Evolutionary conservation across 176 grass and related monocot species (phyloP), one percentile per base, ranked within the genome.

Genomic region (Saccharum officinarum): DNA sequence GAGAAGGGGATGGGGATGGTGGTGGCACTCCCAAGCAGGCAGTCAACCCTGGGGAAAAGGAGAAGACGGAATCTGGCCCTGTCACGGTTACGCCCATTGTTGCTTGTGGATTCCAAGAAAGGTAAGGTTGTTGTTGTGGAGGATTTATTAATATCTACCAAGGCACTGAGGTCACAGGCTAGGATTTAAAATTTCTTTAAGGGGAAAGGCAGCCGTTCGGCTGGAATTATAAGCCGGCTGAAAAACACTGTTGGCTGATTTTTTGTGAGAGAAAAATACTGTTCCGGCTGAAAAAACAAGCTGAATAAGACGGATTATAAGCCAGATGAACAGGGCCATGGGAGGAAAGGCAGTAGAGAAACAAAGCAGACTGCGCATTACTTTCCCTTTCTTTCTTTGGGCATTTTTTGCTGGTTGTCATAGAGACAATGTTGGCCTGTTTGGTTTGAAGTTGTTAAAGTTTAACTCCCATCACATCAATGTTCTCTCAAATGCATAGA

Each of bases 21-120:
- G 12, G 47, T 77, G 65, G 42, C 41, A 67, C 62, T 86, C 84
- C 83, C 75, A 80, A 88, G 42, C 84, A 82, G 4, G 78, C 49
- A 50, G 85, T 93, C 92, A 93, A 93, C 67, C 71, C 39, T 79
- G 77, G 67, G 69, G 76, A 87, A 75, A 88, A 75, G 18, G 71
- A 77, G 75, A 84, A 84, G 67, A 76, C 75, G 71, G 91, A 95
- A 92, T 94, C 65, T 63, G 52, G 68, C 52, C 62, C 77, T 54
- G 81, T 63, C 42, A 49, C 52, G 17, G 49, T 5, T 55, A 36
- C 74, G 49, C 22, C 87, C 63, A 87, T 86, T 72, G 91, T 69
- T 90, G 77, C 67, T 86, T 86, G 80, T 81, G 84, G 72, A 78
- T 79, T 88, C 88, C 89, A 74, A 83, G 91, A 93, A 93, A 93